These are phyloP conservation scores for Teratosphaeria pseudoeucalypti DNA, from an alignment of 2,329 filamentous ascomycete species.

Conservation along the genomic window DNA sequence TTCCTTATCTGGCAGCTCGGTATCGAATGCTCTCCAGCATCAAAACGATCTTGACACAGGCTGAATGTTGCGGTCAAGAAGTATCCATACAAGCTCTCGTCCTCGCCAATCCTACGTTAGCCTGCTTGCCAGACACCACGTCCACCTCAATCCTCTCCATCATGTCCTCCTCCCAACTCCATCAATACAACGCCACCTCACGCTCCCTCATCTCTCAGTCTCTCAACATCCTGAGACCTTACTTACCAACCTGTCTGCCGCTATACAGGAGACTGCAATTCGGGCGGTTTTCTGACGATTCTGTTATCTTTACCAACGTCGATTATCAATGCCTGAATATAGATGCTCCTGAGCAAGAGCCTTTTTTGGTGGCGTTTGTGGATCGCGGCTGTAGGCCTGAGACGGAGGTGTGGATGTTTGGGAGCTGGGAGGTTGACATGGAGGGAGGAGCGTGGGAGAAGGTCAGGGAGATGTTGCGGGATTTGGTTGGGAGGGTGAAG, in stretches of 20 bases:
- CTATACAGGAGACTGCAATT: constrained; percentile 56
- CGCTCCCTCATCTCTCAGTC: background rate
- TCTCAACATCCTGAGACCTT: constrained; percentile 37
- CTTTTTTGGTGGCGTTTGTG: constrained; percentile 47
- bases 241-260: constrained; percentile 50
- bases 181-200: background rate
- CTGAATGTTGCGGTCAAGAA: background rate
- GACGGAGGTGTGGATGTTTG: constrained; percentile 56
- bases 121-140: background rate
- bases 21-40: background rate
- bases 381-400: constrained; percentile 52
- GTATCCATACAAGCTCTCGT: background rate
- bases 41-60: background rate
- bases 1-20: background rate
- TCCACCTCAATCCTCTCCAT: background rate
- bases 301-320: constrained; percentile 31
- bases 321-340: background rate
- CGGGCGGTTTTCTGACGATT: constrained; percentile 32
- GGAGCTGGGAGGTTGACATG: constrained; percentile 16
- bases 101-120: background rate
- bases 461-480: constrained; percentile 6
- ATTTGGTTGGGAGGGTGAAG: constrained; percentile 8
- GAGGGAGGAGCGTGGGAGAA: background rate
- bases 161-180: background rate
- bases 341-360: background rate